These are phyloP conservation scores for Acacia acuminata DNA, from an alignment of 306 rosid genomes.

Conservation along the genomic window DNA sequence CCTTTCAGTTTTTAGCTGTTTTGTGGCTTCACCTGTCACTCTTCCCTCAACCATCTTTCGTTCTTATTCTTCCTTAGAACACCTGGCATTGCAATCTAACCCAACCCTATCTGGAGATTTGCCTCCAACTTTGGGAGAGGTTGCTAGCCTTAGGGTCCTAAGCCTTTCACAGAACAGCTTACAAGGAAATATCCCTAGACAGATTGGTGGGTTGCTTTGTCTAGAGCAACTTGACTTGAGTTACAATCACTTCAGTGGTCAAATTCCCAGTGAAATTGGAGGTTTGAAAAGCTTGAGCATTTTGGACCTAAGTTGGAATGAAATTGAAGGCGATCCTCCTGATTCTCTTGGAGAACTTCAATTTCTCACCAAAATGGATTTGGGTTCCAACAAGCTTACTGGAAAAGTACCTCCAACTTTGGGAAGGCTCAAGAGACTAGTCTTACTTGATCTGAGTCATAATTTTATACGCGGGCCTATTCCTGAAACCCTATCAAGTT, in stretches of 20 bases:
- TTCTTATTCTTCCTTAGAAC: conserved; percentile 52
- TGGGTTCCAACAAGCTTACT: conserved; percentile 50
- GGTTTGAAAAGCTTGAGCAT: conserved; percentile 50
- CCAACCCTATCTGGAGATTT: conserved; percentile 56
- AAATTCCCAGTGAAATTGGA: conserved; percentile 59
- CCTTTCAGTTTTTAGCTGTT: conserved; percentile 69
- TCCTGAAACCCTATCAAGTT: conserved; percentile 46
- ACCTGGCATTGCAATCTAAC: conserved; percentile 56
- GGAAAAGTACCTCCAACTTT: conserved; percentile 48
- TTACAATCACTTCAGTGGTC: conserved; percentile 59
- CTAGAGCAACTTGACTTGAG: conserved; percentile 67
- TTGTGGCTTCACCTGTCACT: conserved; percentile 43
- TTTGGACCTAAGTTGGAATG: conserved; percentile 64
- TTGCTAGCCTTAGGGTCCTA: conserved; percentile 49
- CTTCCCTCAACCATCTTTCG: conserved; percentile 50
- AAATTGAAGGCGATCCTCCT: conserved; percentile 49
- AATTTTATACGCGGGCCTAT: conserved; percentile 58
- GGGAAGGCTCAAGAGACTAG: conserved; percentile 53
- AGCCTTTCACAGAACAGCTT: conserved; percentile 61
- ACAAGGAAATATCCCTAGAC: conserved; percentile 47
- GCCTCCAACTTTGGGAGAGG: conserved; percentile 44
- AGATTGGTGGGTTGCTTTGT: conserved; percentile 47
- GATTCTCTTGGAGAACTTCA: conserved; percentile 49
- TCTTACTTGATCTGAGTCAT: conserved; percentile 60
- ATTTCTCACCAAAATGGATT: conserved; percentile 60